Base-by-base conservation (phyloP, 345 rosid genomes). In the Pugionium cornutum region DNA sequence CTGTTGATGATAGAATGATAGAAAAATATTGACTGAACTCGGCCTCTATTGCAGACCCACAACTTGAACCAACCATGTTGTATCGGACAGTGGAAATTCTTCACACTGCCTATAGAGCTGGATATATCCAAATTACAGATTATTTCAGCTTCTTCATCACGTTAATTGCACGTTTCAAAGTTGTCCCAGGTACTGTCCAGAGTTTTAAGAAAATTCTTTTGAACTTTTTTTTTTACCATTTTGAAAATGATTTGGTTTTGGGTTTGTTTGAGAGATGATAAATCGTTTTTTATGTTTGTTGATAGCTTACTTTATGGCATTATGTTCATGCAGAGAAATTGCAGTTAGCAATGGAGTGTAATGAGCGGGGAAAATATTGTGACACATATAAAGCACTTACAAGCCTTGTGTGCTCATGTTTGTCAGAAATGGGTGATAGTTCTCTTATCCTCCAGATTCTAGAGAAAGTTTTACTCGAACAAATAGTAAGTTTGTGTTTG, bases 371-470 rank as follows among this genome's bases (percentile, higher is more conserved):
- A 58, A 76, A 81, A 53, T 70, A 74, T 57, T 72, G 45, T 62
- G 75, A 68, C 74, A 79, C 82, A 49, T 82, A 78, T 43, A 80
- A 70, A 81, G 77, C 58, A 30, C 72, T 86, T 70, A 79, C 85
- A 18, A 37, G 65, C 7, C 60, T 50, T 58, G 74, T 84, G 63
- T 84, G 84, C 76, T 76, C 80, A 0, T 80, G 62, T 78, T 74
- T 92, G 76, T 80, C 78, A 25, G 78, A 72, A 69, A 79, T 88
- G 67, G 98, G 98, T 64, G 96, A 88, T 60, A 49, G 77, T 43
- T 80, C 76, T 62, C 77, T 80, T 56, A 81, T 92, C 71, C 79
- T 89, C 44, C 76, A 43, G 66, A 72, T 86, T 47, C 54, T 88
- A 31, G 85, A 92, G 82, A 77, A 70, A 76, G 66, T 54, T 44